Percentiles rank a stretch among this genome's conserved stretches.
Evolutionary conservation across 2,329 filamentous ascomycete species (phyloP).

Genomic region (Botrytis medusae): DNA sequence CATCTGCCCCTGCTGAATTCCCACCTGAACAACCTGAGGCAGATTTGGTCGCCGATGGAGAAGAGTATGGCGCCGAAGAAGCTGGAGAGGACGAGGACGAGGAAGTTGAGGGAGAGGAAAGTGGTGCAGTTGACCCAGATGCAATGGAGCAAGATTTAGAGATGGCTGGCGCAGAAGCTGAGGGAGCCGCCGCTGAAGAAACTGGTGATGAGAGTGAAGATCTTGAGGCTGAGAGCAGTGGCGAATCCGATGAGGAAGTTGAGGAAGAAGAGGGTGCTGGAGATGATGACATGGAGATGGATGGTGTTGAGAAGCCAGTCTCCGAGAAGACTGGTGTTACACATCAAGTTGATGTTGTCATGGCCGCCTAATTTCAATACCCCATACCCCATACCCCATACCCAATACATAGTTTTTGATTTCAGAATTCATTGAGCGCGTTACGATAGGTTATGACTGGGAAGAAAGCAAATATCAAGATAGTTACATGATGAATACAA

Average conservation of each 20-base stretch:
- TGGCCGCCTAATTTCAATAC: conserved; percentile 21
- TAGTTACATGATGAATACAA: conserved; percentile 13
- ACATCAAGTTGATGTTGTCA: conserved; percentile 32
- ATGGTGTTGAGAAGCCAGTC: conserved; percentile 41
- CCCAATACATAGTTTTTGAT: conserved; percentile 16
- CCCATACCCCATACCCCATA: conserved; percentile 9
- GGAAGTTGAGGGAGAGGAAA: conserved; percentile 58
- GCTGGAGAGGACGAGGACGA: conserved; percentile 71
- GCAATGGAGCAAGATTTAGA: conserved; percentile 65
- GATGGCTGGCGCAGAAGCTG: conserved; percentile 69
- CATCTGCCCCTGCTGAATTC: conserved; percentile 91
- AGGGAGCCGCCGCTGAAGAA: conserved; percentile 56
- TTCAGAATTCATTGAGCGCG: conserved; percentile 12
- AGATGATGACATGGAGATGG: conserved; percentile 53
- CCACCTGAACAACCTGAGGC: conserved; percentile 97
- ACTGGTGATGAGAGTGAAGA: conserved; percentile 77
- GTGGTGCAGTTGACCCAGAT: conserved; percentile 45
- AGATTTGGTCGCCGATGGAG: conserved; percentile 80
- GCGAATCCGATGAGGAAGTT: conserved; percentile 52
- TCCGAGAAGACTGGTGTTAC: conserved; percentile 23
- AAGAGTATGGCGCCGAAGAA: conserved; percentile 89
- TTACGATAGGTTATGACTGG: conserved; percentile 17
- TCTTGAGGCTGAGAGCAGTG: conserved; percentile 73
- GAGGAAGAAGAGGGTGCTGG: conserved; percentile 44
- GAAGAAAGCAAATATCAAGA: conserved; percentile 5